Evolutionary conservation across 495 filamentous ascomycete species (phyloP).

Genomic region (Aspergillus avenaceus): DNA sequence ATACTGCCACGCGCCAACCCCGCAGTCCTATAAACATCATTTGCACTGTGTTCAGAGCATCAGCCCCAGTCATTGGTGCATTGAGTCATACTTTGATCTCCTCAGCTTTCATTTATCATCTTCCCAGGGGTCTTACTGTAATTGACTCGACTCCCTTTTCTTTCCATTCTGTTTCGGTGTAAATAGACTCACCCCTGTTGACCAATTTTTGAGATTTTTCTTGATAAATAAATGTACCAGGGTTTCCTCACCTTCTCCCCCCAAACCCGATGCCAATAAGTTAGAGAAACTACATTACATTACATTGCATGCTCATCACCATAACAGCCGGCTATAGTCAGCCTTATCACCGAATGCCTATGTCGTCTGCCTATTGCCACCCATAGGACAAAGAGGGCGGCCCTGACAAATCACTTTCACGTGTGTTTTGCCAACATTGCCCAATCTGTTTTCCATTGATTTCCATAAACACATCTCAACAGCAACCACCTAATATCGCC

Average conservation of each 20-base stretch:
- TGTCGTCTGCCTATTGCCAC: conserved; percentile 29
- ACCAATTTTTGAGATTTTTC: background rate
- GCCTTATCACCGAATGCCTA: conserved; percentile 19
- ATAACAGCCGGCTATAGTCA: conserved; percentile 9
- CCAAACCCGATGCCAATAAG: background rate
- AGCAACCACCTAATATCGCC: conserved; percentile 14
- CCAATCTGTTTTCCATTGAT: conserved; percentile 31
- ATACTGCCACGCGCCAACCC: conserved; percentile 22
- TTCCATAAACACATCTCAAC: conserved; percentile 33
- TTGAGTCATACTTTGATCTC: conserved; percentile 24
- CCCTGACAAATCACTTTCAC: conserved; percentile 40
- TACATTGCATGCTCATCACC: background rate
- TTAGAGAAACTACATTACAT: background rate
- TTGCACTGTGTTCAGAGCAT: conserved; percentile 10
- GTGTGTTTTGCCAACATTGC: conserved; percentile 25
- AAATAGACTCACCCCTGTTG: background rate
- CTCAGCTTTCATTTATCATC: conserved; percentile 3
- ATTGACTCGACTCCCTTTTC: too few relatives aligned
- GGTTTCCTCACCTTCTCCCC: background rate
- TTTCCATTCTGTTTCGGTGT: background rate
- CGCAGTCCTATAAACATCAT: conserved; percentile 22
- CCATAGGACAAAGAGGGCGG: conserved; percentile 27
- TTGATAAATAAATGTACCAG: conserved; percentile 1
- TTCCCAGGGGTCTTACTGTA: background rate
- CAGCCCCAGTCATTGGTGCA: conserved; percentile 19